phyloP scores from a whole-genome alignment of 2,329 filamentous ascomycete genomes.

The Tolypocladium cylindrosporum region DNA sequence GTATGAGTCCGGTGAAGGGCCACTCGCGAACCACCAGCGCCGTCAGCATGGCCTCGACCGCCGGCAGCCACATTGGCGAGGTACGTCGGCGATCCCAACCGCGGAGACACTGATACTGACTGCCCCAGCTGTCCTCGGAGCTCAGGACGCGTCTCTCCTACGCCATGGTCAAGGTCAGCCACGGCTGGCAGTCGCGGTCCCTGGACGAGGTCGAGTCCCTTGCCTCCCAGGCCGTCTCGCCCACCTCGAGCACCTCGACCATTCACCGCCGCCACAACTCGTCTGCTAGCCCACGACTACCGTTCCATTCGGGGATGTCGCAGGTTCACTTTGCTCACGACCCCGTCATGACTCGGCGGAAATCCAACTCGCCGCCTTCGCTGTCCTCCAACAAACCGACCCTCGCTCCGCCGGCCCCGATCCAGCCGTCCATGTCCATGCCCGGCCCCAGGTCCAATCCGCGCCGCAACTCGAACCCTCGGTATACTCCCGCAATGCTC shows the following conservation, averaged over 20 bases:
- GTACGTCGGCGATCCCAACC: slow-evolving; percentile 34
- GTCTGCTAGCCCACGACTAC: slow-evolving; percentile 44
- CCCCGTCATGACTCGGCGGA: slow-evolving; percentile 10
- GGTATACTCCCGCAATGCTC: slow-evolving; percentile 39
- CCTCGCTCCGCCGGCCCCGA: slow-evolving; percentile 45
- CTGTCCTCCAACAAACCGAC: slow-evolving; percentile 22
- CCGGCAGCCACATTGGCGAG: slow-evolving; percentile 66
- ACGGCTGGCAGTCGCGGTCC: slow-evolving; percentile 74
- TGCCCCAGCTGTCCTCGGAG: slow-evolving; percentile 58
- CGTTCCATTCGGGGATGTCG: slow-evolving; percentile 20
- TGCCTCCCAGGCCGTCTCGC: slow-evolving; percentile 58
- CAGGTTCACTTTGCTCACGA: slow-evolving; percentile 15
- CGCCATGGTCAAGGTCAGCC: slow-evolving; percentile 86
- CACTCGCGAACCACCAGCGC: slow-evolving; percentile 67
- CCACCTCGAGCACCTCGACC: slow-evolving; percentile 48
- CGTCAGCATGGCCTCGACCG: slow-evolving; percentile 47
- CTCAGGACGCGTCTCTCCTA: slow-evolving; percentile 80
- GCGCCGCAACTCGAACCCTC: slow-evolving; percentile 40
- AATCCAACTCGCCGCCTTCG: slow-evolving; percentile 26
- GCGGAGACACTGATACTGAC: background rate
- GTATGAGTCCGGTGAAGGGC: slow-evolving; percentile 37
- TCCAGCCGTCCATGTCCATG: slow-evolving; percentile 35
- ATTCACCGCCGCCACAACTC: slow-evolving; percentile 39
- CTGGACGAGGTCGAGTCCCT: slow-evolving; percentile 70
- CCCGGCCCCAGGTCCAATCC: slow-evolving; percentile 25